phyloP scores from a whole-genome alignment of 257 asterid genomes.

The Salvia miltiorrhiza region DNA sequence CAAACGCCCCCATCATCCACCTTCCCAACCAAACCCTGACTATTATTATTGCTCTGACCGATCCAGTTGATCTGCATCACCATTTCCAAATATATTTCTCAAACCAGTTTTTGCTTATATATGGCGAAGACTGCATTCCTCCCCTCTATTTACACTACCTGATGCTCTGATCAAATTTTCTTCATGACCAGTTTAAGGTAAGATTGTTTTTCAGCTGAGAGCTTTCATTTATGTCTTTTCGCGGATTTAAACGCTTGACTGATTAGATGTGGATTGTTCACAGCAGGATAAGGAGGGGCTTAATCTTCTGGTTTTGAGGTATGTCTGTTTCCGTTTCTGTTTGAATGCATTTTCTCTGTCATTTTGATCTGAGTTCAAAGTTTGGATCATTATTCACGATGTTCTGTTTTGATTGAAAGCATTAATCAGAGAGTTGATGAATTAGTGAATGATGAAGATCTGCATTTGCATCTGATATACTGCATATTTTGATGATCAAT shows the following conservation, averaged over 20 bases:
- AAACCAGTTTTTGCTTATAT: constrained; percentile 11
- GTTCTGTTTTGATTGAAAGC: background rate
- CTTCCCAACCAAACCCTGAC: constrained; percentile 44
- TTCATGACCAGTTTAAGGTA: constrained; percentile 29
- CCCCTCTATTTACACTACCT: background rate
- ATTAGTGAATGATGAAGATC: constrained; percentile 9
- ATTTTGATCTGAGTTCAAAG: constrained; percentile 5
- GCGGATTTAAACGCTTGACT: background rate
- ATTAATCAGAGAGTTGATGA: background rate
- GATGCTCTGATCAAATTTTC: constrained; percentile 22
- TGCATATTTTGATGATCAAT: constrained; percentile 8
- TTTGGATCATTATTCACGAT: constrained; percentile 9
- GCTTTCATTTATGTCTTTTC: too few species aligned
- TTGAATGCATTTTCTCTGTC: constrained; percentile 2
- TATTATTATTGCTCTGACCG: constrained; percentile 31
- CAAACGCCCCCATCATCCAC: constrained; percentile 43
- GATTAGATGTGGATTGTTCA: constrained; percentile 19
- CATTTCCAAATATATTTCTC: constrained; percentile 12
- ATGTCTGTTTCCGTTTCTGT: background rate
- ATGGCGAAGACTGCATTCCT: constrained; percentile 19
- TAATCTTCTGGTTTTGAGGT: constrained; percentile 20
- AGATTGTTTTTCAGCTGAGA: background rate
- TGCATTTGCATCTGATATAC: constrained; percentile 12
- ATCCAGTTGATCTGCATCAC: constrained; percentile 27
- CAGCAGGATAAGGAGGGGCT: constrained; percentile 19